Evolutionary conservation across 2,329 filamentous ascomycete genomes (phyloP), one percentile per base, ranked within the genome.

Genomic region (Aspergillus floridensis): DNA sequence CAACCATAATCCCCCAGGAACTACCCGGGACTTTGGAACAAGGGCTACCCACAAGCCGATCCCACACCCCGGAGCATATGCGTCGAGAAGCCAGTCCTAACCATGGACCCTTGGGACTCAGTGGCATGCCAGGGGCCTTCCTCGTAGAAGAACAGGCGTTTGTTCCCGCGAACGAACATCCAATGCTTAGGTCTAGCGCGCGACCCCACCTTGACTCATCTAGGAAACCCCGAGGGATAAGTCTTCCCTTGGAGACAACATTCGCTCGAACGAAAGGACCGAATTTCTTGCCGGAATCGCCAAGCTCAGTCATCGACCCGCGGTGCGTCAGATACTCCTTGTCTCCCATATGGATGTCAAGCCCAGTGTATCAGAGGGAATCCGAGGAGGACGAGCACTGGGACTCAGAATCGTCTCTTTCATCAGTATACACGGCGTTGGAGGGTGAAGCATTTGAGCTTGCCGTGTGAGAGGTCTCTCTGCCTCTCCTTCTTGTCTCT

Each of bases 21-120:
- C 61, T 71, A 4, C 68, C 67, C 7, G 62, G 62, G 10, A 70
- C 62, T n/a, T 55, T 71, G 16, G 69, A 70, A 49, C 68, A 71
- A 59, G 69, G 69, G 16, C 61, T 70, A 2, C 68, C 68, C 2
- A 56, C 59, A 41, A 71, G 64, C 48, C 60, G 65, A 49, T 72
- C 66, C 16, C 58, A 53, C n/a, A 71, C 68, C 8, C 69, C 69
- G 22, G 67, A 70, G 16, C 61, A 63, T n/a, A 65, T 69, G 64
- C 65, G 61, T 46, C 50, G 69, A 59, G 54, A 59, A 32, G 10
- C 14, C 31, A 55, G 24, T 10, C 31, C 24, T 35, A 12, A 26
- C 19, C 31, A 56, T 19, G 38, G 14, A 46, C 24, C 19, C 29
- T 21, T 24, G 41, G 38, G 29, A 7, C 41, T 11, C 19, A 14